Conservation (phyloP, 2,329 filamentous ascomycete species). For the Penicillium rolfsii region DNA sequence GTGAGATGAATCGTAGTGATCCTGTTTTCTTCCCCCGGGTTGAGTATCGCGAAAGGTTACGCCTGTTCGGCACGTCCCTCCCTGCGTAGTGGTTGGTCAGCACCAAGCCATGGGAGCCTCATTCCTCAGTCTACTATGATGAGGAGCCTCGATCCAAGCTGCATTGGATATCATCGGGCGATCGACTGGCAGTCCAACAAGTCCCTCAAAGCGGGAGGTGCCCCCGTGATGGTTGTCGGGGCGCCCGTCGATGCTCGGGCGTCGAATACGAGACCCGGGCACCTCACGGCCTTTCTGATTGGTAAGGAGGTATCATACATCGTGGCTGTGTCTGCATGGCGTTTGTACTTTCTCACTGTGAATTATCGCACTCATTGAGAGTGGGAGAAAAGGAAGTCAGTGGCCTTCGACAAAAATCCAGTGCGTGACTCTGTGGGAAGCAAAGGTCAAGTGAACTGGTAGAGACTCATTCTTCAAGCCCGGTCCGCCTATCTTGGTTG, state of each 20-base stretch:
- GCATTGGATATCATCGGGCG: slow-evolving; percentile 5
- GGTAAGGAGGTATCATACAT: slow-evolving; percentile 6
- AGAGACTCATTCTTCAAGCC: background rate
- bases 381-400: too few species aligned
- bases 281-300: slow-evolving; percentile 15
- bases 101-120: slow-evolving; percentile 21
- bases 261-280: slow-evolving; percentile 25
- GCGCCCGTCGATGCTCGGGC: slow-evolving; percentile 15
- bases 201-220: slow-evolving; percentile 9
- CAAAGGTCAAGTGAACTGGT: background rate
- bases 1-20: slow-evolving; percentile 3
- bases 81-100: slow-evolving; percentile 18
- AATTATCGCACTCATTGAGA: too few species aligned
- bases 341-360: background rate
- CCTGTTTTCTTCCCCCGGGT: slow-evolving; percentile 1
- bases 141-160: slow-evolving; percentile 8
- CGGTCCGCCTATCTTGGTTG: background rate
- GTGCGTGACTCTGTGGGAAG: background rate
- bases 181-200: background rate
- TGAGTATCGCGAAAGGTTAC: background rate
- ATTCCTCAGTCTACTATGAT: slow-evolving; percentile 21
- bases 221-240: slow-evolving; percentile 16
- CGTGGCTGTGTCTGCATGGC: slow-evolving; percentile 18
- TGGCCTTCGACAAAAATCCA: background rate
- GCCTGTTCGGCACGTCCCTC: slow-evolving; percentile 6